Conservation (phyloP, 371 early-diverging fungal genomes). For the Dichotomocladium elegans region DNA sequence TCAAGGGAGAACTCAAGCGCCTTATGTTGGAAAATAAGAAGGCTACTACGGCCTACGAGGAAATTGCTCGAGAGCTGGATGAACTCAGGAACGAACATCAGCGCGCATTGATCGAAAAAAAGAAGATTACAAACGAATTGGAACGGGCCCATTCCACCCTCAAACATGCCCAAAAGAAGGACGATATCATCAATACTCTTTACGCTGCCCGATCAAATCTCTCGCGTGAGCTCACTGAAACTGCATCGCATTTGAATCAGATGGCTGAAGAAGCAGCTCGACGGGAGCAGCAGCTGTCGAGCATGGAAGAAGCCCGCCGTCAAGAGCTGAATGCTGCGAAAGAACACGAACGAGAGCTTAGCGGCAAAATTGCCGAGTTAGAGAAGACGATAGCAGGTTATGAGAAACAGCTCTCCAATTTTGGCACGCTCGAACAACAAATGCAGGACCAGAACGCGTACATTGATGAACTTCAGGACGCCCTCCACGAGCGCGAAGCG, state of each 20-base stretch:
- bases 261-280: not conserved
- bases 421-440: not conserved
- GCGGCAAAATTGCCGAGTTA: not conserved
- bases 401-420: not conserved
- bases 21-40: no score
- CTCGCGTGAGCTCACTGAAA: not conserved
- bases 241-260: not conserved
- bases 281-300: not conserved
- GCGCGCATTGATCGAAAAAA: not conserved
- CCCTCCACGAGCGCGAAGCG: not conserved
- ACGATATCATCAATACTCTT: not conserved
- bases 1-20: not conserved
- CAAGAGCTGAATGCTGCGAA: not conserved
- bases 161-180: not conserved
- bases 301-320: not conserved
- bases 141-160: not conserved
- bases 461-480: not conserved
- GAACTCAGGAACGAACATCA: not conserved
- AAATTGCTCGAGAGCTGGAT: not conserved
- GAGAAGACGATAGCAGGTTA: not conserved
- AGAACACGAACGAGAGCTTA: not conserved
- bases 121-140: not conserved
- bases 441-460: slow-evolving; percentile 1
- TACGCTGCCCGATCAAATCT: not conserved
- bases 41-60: not conserved